These are phyloP conservation scores for Spathaspora passalidarum DNA, from an alignment of 805 yeast species.

Conservation along the genomic window DNA sequence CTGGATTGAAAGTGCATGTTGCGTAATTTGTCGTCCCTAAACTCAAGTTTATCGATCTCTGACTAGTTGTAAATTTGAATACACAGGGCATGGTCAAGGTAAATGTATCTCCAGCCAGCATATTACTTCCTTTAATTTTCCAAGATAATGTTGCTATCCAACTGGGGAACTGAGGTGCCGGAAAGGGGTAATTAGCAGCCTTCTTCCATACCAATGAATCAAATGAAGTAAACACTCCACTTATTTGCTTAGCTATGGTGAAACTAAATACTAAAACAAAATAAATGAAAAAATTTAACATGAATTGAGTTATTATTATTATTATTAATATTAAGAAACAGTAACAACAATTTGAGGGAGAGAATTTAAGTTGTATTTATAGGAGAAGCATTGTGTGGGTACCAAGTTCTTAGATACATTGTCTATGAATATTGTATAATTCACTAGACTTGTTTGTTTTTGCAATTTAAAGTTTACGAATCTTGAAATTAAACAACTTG, in stretches of 20 bases:
- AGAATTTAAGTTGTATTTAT: neutral
- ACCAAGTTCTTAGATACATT: neutral
- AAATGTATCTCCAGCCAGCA: constrained; percentile 24
- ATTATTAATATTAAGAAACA: no score
- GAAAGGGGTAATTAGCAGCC: neutral
- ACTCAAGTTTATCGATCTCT: constrained; percentile 10
- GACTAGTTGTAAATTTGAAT: constrained; percentile 18
- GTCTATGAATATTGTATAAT: no score
- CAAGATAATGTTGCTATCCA: constrained; percentile 21
- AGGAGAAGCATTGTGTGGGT: neutral
- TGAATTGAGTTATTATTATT: no score
- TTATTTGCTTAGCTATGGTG: neutral
- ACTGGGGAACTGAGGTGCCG: constrained; percentile 6
- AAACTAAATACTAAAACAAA: neutral
- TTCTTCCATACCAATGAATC: neutral
- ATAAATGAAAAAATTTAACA: no score
- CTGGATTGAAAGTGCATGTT: constrained; percentile 17
- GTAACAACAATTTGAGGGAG: neutral
- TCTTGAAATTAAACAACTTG: no score
- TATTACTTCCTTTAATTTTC: constrained; percentile 15
- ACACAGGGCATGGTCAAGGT: constrained; percentile 23
- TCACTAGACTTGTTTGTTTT: no score
- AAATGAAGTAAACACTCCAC: neutral
- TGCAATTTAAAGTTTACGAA: no score
- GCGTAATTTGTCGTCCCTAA: constrained; percentile 16